A percentile compares a stretch with the other conserved stretches of the same genome.
Conservation (phyloP, 2,329 filamentous ascomycete species). For the Truncatella angustata region DNA sequence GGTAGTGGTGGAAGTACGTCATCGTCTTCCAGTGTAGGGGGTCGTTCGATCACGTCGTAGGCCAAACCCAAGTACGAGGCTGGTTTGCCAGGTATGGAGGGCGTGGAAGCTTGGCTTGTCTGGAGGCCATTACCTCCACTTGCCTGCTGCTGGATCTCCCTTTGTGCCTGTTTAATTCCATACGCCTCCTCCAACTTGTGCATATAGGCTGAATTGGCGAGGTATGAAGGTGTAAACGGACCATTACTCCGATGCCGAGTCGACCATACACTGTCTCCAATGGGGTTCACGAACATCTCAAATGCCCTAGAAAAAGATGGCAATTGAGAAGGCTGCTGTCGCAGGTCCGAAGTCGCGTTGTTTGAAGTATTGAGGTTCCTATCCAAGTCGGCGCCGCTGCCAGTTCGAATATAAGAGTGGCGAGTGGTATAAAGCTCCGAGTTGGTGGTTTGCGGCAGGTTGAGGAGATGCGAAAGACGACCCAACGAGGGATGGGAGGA, state of each 20-base stretch:
- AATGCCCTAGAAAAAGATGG: conserved; percentile 53
- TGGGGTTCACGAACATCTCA: conserved; percentile 41
- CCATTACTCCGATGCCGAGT: conserved; percentile 33
- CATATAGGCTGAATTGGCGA: conserved; percentile 75
- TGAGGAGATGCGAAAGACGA: conserved; percentile 54
- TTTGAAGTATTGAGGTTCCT: conserved; percentile 26
- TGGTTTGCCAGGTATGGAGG: conserved; percentile 55
- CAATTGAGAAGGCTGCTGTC: conserved; percentile 30
- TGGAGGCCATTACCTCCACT: conserved; percentile 31
- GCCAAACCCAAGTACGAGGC: conserved; percentile 71
- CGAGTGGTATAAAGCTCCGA: conserved; percentile 28
- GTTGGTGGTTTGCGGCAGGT: conserved; percentile 41
- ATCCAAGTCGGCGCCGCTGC: conserved; percentile 28
- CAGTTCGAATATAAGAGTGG: conserved; percentile 17
- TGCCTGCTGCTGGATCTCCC: conserved; percentile 45
- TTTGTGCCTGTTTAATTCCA: conserved; percentile 54
- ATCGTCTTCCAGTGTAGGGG: conserved; percentile 60
- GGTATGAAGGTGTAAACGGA: conserved; percentile 85
- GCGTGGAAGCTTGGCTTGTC: conserved; percentile 31
- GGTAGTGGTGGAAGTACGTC: conserved; percentile 66
- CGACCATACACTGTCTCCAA: conserved; percentile 20
- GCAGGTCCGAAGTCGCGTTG: conserved; percentile 20
- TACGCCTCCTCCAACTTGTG: conserved; percentile 71
- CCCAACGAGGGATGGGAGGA: conserved; percentile 33
- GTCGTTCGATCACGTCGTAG: conserved; percentile 80